Conservation (phyloP, 352 stramenopile genomes). For the Albugo candida region DNA sequence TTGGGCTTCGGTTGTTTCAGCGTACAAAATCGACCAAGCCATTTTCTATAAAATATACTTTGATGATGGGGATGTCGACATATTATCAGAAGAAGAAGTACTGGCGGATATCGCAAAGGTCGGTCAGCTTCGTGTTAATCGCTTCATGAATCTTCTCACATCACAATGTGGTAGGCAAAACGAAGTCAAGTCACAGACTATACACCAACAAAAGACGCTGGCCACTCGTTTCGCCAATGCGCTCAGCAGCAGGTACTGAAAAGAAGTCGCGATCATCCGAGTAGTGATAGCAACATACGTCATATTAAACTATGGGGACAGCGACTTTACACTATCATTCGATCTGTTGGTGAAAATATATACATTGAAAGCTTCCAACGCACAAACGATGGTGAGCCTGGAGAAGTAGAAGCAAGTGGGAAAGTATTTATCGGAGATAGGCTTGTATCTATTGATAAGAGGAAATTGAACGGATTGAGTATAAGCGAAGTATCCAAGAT, state of each 20-base stretch:
- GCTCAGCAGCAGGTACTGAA: too few relatives aligned
- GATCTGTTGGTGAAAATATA: conserved; percentile 27
- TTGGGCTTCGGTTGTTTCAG: conserved; percentile 36
- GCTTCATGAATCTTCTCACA: too few relatives aligned
- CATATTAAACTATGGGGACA: conserved; percentile 27
- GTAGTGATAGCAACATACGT: too few relatives aligned
- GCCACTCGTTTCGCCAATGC: too few relatives aligned
- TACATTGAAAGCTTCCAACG: conserved; percentile 29
- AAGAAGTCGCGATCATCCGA: too few relatives aligned
- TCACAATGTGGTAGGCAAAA: background rate
- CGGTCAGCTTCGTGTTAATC: too few relatives aligned
- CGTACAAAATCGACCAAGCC: conserved; percentile 26
- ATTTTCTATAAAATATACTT: conserved; percentile 69
- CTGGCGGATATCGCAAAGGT: conserved; percentile 20
- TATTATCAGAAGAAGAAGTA: conserved; percentile 33
- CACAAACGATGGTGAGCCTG: conserved; percentile 20
- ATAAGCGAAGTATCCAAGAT: too few relatives aligned
- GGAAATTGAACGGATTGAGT: background rate
- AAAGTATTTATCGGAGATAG: conserved; percentile 24
- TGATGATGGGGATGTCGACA: conserved; percentile 64
- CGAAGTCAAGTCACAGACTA: background rate
- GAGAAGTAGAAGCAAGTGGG: conserved; percentile 51
- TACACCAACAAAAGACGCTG: background rate
- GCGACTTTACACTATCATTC: conserved; percentile 48
- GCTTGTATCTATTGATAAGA: conserved; percentile 28